These are phyloP conservation scores for Cordyceps tenuipes DNA, from an alignment of 2,329 filamentous ascomycete genomes.

Conservation along the genomic window DNA sequence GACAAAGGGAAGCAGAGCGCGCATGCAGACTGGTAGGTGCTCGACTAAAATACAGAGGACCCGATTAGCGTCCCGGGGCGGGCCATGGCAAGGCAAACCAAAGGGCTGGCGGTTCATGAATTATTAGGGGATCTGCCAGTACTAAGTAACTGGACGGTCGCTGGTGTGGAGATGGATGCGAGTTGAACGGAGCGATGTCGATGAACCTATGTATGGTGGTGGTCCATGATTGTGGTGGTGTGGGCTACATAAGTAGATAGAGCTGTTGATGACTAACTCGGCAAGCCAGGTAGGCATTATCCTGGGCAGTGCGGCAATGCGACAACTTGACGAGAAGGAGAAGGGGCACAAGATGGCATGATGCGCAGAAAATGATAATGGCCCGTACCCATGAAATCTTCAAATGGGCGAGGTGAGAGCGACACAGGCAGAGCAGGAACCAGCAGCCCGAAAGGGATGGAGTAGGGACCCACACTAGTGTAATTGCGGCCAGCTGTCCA, in stretches of 20 bases:
- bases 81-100: not conserved
- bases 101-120: not conserved
- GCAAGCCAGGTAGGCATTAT: not conserved
- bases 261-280: not conserved
- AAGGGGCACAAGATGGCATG: not conserved
- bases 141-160: not conserved
- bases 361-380: not conserved
- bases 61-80: not conserved
- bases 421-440: not conserved
- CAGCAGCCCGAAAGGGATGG: not conserved
- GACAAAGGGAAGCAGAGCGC: not conserved
- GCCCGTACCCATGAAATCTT: not conserved
- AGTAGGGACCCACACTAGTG: not conserved
- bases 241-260: too few species aligned
- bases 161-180: not conserved
- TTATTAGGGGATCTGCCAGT: not conserved
- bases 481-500: not conserved
- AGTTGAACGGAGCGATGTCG: not conserved
- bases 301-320: not conserved
- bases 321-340: not conserved
- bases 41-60: too few species aligned
- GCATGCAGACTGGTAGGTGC: too few species aligned
- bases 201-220: not conserved
- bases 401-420: not conserved
- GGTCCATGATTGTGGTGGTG: not conserved